Evolutionary conservation across 306 rosid species (phyloP), one percentile per base, ranked within the genome.

Genomic region (Cucumis melo): DNA sequence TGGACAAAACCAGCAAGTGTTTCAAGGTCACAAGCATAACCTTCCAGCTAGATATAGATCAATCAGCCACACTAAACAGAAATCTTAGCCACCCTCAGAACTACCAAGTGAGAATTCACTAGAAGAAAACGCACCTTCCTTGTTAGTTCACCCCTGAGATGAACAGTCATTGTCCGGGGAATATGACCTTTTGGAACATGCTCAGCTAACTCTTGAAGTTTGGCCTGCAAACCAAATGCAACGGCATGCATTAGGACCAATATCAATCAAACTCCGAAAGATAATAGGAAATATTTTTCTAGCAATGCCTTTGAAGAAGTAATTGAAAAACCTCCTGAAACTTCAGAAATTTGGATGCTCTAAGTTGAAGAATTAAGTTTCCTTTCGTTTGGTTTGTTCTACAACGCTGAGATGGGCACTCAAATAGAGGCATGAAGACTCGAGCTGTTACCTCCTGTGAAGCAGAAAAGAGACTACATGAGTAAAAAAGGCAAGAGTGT

Each of bases 111-210:
- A 61, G 71, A 81, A 77, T 72, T 77, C 79, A 50, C 55, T 66
- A 61, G 73, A 73, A 42, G 81, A 65, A 38, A 82, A 63, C 82
- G 54, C 59, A 94, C 99, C 98, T 92, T 95, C 86, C 99, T 90
- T 2, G 98, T 95, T 79, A 95, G 93, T 80, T 95, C 99, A 79
- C 99, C 99, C 85, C 98, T 85, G n/a, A 95, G 86, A 85, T 90
- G 99, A 74, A 90, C 93, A 21, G 98, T 86, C 98, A 95, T 92
- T 78, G 99, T 82, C 73, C 99, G 86, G 39, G 99, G 98, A 82
- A 95, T 92, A 78, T 95, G 99, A 55, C 99, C 99, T 83, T 95
- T 95, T 41, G 99, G 99, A 60, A 95, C 98, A 82, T 95, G 97
- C 59, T 95, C 99, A 79, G 99, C 81, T 82, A 95, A 88, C 82